Conservation (phyloP, 768 basidiomycete species). For the Leucosporidium creatinivorum region DNA sequence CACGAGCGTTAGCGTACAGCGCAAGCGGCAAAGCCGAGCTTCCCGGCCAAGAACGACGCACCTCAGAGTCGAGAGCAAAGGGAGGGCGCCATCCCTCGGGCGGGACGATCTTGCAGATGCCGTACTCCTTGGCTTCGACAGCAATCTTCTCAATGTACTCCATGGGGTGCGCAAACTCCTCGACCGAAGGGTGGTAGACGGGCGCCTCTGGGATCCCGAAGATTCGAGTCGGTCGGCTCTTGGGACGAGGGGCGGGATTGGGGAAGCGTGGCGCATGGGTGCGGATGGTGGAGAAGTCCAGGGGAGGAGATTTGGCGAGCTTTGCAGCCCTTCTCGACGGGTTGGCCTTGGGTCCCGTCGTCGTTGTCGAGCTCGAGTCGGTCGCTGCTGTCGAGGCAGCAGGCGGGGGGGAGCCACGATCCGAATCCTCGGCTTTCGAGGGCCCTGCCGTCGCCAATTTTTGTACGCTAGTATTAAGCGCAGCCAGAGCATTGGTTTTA, state of each 20-base stretch:
- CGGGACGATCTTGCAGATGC: slow-evolving; percentile 94
- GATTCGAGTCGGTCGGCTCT: slow-evolving; percentile 45
- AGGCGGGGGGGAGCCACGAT: background rate
- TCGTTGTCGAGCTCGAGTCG: background rate
- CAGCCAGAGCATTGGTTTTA: slow-evolving; percentile 9
- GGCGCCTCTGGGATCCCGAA: slow-evolving; percentile 87
- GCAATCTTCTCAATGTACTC: slow-evolving; percentile 63
- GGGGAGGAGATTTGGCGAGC: slow-evolving; percentile 39
- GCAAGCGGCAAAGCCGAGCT: background rate
- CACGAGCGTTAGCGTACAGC: slow-evolving; percentile 3
- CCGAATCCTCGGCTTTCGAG: too few relatives aligned
- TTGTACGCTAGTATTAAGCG: background rate
- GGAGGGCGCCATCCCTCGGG: slow-evolving; percentile 92
- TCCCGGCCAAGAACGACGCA: slow-evolving; percentile 45
- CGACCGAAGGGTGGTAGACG: slow-evolving; percentile 74
- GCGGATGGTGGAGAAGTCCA: slow-evolving; percentile 35
- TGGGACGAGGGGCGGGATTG: slow-evolving; percentile 19
- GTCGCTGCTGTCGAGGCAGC: background rate
- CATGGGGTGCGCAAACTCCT: slow-evolving; percentile 92
- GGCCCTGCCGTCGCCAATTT: too few relatives aligned
- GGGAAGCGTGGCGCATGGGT: slow-evolving; percentile 27
- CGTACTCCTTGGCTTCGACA: slow-evolving; percentile 68
- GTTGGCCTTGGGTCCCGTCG: slow-evolving; percentile 19
- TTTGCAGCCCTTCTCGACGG: slow-evolving; percentile 5
- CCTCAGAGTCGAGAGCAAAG: slow-evolving; percentile 89